Base-by-base conservation (phyloP, 139 green algal genomes). In the Dunaliella primolecta region DNA sequence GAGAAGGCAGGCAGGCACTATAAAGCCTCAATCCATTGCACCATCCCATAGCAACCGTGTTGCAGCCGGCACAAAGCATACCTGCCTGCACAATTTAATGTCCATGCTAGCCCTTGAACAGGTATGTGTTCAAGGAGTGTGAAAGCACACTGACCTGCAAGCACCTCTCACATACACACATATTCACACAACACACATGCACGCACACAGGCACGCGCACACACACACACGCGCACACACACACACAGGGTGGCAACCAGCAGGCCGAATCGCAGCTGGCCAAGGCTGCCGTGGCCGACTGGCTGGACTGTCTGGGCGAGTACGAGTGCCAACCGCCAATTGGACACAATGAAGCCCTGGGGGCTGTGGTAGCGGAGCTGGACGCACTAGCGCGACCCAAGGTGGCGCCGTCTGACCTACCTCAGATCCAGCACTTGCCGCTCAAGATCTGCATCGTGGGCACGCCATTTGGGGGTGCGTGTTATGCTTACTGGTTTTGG, bases 371-470 rank as follows among this genome's bases (percentile, higher is more conserved):
- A 32, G 85, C 86, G 0, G 82, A 88, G 31, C 86, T 92, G 56
- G 84, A 85, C 15, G 32, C 36, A 1, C 25, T 81, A 2, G 75
- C 84, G 3, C 79, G 76, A 11, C 81, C 83, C 32, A 75, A 85
- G 77, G 32, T 81, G 2, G 76, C 84, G 38, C 70, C 72, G 37
- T 36, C 81, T 24, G 84, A 90, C 30, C 84, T 90, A 76, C 87
- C 87, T 1, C 15, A 75, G 33, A 79, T 91, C 31, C 81, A 90
- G 36, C 25, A 56, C 1, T 84, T 91, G 64, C 85, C 92, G n/a
- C 80, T 95, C 70, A 87, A 89, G 74, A 38, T 94, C 32, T 88
- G 88, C 2, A 84, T 95, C 7, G 87, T 93, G 86, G 93, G 93
- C 0, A 87, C 87, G 74, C 91, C 92, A 24, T 93, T 94, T 86